These are phyloP conservation scores for Juncus effusus DNA, from an alignment of 176 grass and related monocot genomes.

Conservation along the genomic window DNA sequence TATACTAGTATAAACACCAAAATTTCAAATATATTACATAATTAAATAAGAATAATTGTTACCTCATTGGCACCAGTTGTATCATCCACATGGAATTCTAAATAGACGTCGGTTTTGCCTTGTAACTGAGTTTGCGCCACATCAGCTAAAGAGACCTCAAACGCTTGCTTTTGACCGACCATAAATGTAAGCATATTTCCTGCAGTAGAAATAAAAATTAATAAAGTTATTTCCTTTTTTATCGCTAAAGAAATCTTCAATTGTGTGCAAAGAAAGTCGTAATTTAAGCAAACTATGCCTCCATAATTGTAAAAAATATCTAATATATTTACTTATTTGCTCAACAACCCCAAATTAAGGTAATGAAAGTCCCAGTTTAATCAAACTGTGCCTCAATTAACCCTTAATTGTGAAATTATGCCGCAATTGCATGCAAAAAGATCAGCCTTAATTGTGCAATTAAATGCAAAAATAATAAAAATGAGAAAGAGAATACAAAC, in stretches of 20 bases:
- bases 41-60: constrained; percentile 16
- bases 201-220: constrained; percentile 35
- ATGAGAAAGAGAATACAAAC: constrained; percentile 34
- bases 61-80: constrained; percentile 94
- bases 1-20: background rate
- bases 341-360: too few species aligned
- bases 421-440: background rate
- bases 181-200: constrained; percentile 87
- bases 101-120: constrained; percentile 89
- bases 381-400: too few species aligned
- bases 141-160: constrained; percentile 92
- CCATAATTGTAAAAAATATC: too few species aligned
- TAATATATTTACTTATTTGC: too few species aligned
- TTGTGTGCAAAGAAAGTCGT: too few species aligned
- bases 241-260: too few species aligned
- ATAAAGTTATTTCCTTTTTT: background rate
- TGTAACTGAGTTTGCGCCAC: constrained; percentile 87
- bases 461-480: too few species aligned
- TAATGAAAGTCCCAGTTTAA: too few species aligned
- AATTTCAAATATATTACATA: background rate
- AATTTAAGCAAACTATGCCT: too few species aligned
- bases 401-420: too few species aligned
- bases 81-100: constrained; percentile 97
- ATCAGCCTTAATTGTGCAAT: too few species aligned
- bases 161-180: constrained; percentile 75